These are phyloP conservation scores for Cyclotella atomus DNA, from an alignment of 108 stramenopile genomes.

Conservation along the genomic window DNA sequence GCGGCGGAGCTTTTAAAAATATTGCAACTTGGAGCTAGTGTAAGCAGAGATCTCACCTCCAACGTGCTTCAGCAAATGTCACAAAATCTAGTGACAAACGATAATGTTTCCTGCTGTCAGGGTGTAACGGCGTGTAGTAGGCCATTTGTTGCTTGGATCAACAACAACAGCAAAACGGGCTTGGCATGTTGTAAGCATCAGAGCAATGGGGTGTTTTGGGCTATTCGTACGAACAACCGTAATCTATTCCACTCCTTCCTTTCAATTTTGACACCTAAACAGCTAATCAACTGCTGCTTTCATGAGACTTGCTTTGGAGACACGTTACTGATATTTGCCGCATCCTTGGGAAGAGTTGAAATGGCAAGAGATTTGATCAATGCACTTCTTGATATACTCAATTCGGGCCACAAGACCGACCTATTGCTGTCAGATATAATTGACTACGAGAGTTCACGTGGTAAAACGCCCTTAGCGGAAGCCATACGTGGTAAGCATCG, in stretches of 20 bases:
- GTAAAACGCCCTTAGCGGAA: slow-evolving; percentile 39
- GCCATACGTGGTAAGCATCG: slow-evolving; percentile 24
- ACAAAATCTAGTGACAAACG: too few relatives aligned
- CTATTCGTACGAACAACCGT: slow-evolving; percentile 20
- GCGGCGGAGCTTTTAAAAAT: too few relatives aligned
- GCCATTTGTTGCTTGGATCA: slow-evolving; percentile 9
- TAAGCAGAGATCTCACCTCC: too few relatives aligned
- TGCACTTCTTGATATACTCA: background rate
- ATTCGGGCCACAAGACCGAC: background rate
- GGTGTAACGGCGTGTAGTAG: slow-evolving; percentile 5
- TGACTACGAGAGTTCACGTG: slow-evolving; percentile 36
- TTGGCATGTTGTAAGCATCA: background rate
- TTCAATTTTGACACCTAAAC: background rate
- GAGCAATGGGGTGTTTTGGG: slow-evolving; percentile 23
- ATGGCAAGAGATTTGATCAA: slow-evolving; percentile 26
- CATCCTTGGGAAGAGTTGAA: slow-evolving; percentile 8
- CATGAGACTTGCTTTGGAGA: slow-evolving; percentile 44
- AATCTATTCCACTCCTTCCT: slow-evolving; percentile 17
- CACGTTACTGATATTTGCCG: slow-evolving; percentile 42
- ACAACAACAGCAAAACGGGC: background rate
- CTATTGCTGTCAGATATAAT: slow-evolving; percentile 37
- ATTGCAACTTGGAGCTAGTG: too few relatives aligned
- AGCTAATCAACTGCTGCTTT: background rate
- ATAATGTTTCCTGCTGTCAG: slow-evolving; percentile 22
- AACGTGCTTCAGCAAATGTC: too few relatives aligned